These are phyloP conservation scores for Pichia sp. DNA, from an alignment of 1,139 yeast genomes.

Conservation along the genomic window DNA sequence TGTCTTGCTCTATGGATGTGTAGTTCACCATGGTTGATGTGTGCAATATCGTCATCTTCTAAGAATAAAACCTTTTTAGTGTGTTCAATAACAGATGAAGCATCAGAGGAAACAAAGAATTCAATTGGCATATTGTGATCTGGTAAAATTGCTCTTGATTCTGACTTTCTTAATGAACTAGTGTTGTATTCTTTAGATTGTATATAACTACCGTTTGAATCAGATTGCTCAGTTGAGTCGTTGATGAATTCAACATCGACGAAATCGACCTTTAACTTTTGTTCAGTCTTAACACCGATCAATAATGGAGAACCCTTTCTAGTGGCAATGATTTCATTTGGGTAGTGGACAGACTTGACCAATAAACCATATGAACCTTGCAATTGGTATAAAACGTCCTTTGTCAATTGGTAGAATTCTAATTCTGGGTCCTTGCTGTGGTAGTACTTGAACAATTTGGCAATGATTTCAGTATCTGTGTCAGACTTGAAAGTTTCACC, in stretches of 20 bases:
- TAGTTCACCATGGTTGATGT: constrained; percentile 95
- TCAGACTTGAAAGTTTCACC: constrained; percentile 92
- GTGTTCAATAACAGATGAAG: constrained; percentile 96
- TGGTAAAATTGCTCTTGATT: constrained; percentile 34
- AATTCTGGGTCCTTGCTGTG: constrained; percentile 69
- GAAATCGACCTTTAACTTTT: constrained; percentile 93
- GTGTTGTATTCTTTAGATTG: constrained; percentile 19
- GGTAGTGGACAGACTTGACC: constrained; percentile 89
- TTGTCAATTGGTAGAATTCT: constrained; percentile 91
- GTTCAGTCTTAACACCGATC: constrained; percentile 96
- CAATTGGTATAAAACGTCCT: constrained; percentile 87
- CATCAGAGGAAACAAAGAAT: constrained; percentile 95
- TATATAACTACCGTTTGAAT: constrained; percentile 13
- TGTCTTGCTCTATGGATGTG: constrained; percentile 97
- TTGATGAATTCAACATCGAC: constrained; percentile 98
- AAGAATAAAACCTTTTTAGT: constrained; percentile 95
- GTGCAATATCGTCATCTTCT: constrained; percentile 99
- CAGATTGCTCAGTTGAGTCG: constrained; percentile 27
- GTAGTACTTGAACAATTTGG: constrained; percentile 88
- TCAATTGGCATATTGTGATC: constrained; percentile 64
- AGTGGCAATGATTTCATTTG: constrained; percentile 95
- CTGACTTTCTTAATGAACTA: constrained; percentile 30
- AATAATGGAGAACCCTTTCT: constrained; percentile 98
- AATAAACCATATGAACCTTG: constrained; percentile 98
- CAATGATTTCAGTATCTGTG: constrained; percentile 98